A percentile compares a stretch with the other conserved stretches of the same genome.
phyloP scores from a whole-genome alignment of 441 rosid species.

The Populus hybrid region DNA sequence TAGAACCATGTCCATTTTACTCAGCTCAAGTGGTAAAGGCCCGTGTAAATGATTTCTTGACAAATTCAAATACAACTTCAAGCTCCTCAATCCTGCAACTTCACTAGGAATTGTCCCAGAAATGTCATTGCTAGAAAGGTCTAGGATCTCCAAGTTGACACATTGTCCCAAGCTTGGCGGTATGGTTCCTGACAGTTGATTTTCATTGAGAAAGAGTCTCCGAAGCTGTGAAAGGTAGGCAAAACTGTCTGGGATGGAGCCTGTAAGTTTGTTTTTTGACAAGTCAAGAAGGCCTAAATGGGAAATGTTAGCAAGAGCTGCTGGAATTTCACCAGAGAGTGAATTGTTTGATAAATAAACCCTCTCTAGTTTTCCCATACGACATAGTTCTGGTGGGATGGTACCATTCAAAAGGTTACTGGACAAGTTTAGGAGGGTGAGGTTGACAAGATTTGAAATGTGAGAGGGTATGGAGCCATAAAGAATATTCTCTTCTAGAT shows the following conservation, averaged over 20 bases:
- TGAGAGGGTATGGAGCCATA: slow-evolving; percentile 65
- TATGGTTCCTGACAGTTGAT: slow-evolving; percentile 62
- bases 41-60: slow-evolving; percentile 29
- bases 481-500: slow-evolving; percentile 67
- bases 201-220: slow-evolving; percentile 50
- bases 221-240: slow-evolving; percentile 69
- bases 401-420: slow-evolving; percentile 72
- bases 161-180: slow-evolving; percentile 71
- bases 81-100: slow-evolving; percentile 29
- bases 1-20: slow-evolving; percentile 28
- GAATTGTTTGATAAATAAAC: slow-evolving; percentile 65
- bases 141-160: slow-evolving; percentile 72
- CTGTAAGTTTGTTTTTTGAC: slow-evolving; percentile 72
- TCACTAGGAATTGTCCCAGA: slow-evolving; percentile 29
- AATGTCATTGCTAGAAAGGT: slow-evolving; percentile 52
- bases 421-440: slow-evolving; percentile 73
- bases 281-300: slow-evolving; percentile 79
- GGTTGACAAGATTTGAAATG: slow-evolving; percentile 63
- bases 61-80: slow-evolving; percentile 33
- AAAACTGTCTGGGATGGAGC: slow-evolving; percentile 71
- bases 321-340: slow-evolving; percentile 69
- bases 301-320: slow-evolving; percentile 57
- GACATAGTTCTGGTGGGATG: slow-evolving; percentile 62
- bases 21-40: slow-evolving; percentile 23
- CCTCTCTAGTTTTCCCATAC: slow-evolving; percentile 62